Percentiles rank a stretch among this genome's conserved stretches.
phyloP scores from a whole-genome alignment of 768 basidiomycete species.

The Amanita phalloides region DNA sequence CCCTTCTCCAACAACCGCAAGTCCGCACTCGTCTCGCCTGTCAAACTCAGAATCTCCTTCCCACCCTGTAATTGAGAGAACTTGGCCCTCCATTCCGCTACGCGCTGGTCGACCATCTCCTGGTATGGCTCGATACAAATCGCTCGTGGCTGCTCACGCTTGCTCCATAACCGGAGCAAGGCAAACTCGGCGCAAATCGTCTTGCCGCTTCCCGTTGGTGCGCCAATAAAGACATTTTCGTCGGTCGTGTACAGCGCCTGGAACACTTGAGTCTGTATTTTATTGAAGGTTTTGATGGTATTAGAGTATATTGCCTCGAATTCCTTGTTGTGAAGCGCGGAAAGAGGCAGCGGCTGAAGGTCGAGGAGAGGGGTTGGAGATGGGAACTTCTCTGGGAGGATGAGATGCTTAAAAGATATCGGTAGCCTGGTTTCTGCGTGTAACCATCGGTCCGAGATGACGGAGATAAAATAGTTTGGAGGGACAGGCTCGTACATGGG shows the following conservation, averaged over 20 bases:
- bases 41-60: conserved; percentile 89
- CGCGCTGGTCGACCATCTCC: conserved; percentile 92
- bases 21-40: conserved; percentile 91
- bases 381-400: conserved; percentile 95
- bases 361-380: conserved; percentile 87
- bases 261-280: conserved; percentile 99
- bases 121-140: conserved; percentile 96
- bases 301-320: conserved; percentile 81
- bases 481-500: conserved; percentile 97
- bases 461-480: conserved; percentile 95
- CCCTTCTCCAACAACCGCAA: conserved; percentile 82
- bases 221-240: conserved; percentile 94
- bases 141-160: conserved; percentile 68
- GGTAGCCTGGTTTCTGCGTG: conserved; percentile 92
- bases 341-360: conserved; percentile 80
- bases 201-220: conserved; percentile 95
- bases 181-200: conserved; percentile 98
- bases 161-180: conserved; percentile 89
- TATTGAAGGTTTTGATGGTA: conserved; percentile 85
- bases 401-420: conserved; percentile 95
- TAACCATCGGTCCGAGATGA: conserved; percentile 92
- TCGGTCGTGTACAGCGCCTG: conserved; percentile 94
- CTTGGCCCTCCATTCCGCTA: conserved; percentile 81
- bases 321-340: conserved; percentile 88
- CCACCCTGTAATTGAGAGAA: conserved; percentile 78